Percentiles rank a stretch among this genome's conserved stretches.
Conservation (phyloP, 805 yeast species). For the Sungouiozyma intestinalis region DNA sequence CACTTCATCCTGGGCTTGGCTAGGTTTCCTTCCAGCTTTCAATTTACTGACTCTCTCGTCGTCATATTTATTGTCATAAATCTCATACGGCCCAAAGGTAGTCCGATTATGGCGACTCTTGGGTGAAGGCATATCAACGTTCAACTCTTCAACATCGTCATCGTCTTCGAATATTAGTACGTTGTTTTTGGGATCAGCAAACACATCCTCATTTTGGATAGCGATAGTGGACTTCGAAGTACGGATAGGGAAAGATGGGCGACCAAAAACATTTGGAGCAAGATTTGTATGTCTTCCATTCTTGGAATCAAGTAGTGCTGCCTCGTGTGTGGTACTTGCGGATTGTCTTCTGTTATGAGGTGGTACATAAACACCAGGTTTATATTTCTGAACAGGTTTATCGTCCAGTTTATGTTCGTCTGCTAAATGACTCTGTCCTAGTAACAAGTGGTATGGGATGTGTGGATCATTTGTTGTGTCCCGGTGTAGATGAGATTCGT, state of each 20-base stretch:
- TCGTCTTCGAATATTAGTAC: constrained; percentile 27
- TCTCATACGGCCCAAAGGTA: constrained; percentile 14
- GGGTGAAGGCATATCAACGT: constrained; percentile 15
- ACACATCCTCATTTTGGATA: constrained; percentile 21
- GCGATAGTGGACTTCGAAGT: constrained; percentile 22
- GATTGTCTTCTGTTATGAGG: constrained; percentile 42
- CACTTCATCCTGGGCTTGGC: constrained; percentile 25
- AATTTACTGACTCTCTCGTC: constrained; percentile 4
- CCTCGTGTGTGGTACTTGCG: constrained; percentile 15
- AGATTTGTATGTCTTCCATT: background rate
- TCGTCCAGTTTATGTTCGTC: background rate
- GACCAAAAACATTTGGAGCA: background rate
- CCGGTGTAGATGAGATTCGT: background rate
- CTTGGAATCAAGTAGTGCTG: constrained; percentile 9
- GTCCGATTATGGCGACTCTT: constrained; percentile 9
- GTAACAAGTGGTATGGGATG: background rate
- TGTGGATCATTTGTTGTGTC: background rate
- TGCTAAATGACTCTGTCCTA: background rate
- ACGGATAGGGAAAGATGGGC: constrained; percentile 10
- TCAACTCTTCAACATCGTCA: constrained; percentile 15
- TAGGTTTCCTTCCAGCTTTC: constrained; percentile 19
- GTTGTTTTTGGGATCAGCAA: constrained; percentile 21
- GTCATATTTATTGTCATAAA: constrained; percentile 7
- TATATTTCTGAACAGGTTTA: constrained; percentile 6
- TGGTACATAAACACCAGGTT: constrained; percentile 35